phyloP scores from a whole-genome alignment of 495 filamentous ascomycete genomes.

The Hyaloscypha bicolor region DNA sequence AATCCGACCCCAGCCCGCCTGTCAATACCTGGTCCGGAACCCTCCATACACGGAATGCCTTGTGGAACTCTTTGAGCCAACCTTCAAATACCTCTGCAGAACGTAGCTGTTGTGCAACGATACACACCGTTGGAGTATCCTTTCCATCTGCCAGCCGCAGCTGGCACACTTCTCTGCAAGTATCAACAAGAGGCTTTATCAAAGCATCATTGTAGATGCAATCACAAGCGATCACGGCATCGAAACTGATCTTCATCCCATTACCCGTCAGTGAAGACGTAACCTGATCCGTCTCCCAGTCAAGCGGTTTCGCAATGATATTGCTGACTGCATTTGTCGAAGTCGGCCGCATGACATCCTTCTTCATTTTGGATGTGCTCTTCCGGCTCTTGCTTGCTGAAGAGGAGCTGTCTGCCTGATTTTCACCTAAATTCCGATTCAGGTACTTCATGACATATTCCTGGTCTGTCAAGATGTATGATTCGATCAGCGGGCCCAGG shows the following conservation, averaged over 20 bases:
- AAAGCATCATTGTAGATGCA: slow-evolving; percentile 90
- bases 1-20: slow-evolving; percentile 56
- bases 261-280: slow-evolving; percentile 41
- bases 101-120: slow-evolving; percentile 86
- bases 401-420: slow-evolving; percentile 36
- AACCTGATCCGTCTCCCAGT: slow-evolving; percentile 68
- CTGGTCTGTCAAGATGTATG: slow-evolving; percentile 87
- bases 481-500: slow-evolving; percentile 59
- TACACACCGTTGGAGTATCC: slow-evolving; percentile 58
- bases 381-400: slow-evolving; percentile 31
- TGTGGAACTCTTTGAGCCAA: slow-evolving; percentile 71
- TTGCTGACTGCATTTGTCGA: slow-evolving; percentile 30
- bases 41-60: slow-evolving; percentile 72
- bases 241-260: slow-evolving; percentile 43
- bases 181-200: slow-evolving; percentile 77
- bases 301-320: slow-evolving; percentile 56
- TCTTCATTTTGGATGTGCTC: slow-evolving; percentile 33
- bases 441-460: slow-evolving; percentile 77
- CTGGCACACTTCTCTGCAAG: slow-evolving; percentile 77
- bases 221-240: slow-evolving; percentile 78
- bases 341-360: slow-evolving; percentile 4
- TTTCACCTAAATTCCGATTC: slow-evolving; percentile 73
- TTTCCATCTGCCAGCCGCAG: slow-evolving; percentile 41
- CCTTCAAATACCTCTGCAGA: slow-evolving; percentile 80
- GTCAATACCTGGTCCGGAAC: slow-evolving; percentile 65